Evolutionary conservation across 2,329 filamentous ascomycete genomes (phyloP).

Genomic region (Phaeosphaeria sp.): DNA sequence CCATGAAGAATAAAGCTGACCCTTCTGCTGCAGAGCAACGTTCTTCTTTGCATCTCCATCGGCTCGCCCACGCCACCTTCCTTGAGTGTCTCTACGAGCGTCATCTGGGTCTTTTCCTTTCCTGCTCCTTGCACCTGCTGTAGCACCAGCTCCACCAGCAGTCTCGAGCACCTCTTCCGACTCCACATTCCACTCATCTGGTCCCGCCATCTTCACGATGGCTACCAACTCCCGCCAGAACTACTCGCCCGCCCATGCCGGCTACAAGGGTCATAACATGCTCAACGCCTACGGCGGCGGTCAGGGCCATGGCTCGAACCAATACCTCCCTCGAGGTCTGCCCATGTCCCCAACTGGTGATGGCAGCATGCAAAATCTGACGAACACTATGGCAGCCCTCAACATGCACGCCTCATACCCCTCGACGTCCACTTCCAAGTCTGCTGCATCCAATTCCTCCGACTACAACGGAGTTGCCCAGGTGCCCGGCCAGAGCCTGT

Average conservation of each 20-base stretch:
- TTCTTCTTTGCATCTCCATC: slow-evolving; percentile 42
- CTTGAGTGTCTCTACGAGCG: slow-evolving; percentile 21
- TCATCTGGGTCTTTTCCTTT: slow-evolving; percentile 4
- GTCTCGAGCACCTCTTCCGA: slow-evolving; percentile 6
- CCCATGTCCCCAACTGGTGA: slow-evolving; percentile 42
- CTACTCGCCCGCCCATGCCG: slow-evolving; percentile 31
- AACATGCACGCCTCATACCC: slow-evolving; percentile 45
- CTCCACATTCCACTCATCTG: not conserved
- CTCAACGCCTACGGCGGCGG: slow-evolving; percentile 35
- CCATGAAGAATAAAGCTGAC: slow-evolving; percentile 16
- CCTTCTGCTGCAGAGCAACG: slow-evolving; percentile 29
- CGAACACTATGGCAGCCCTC: slow-evolving; percentile 45
- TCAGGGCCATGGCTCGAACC: slow-evolving; percentile 40
- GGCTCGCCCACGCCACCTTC: slow-evolving; percentile 19
- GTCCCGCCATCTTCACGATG: slow-evolving; percentile 23
- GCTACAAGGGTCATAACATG: slow-evolving; percentile 44
- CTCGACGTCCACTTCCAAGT: slow-evolving; percentile 40
- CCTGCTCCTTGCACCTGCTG: not conserved
- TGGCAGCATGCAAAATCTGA: slow-evolving; percentile 40
- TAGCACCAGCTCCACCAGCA: slow-evolving; percentile 12
- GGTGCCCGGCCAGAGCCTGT: slow-evolving; percentile 46
- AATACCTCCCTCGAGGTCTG: slow-evolving; percentile 46
- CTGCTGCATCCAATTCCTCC: slow-evolving; percentile 40
- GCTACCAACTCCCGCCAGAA: slow-evolving; percentile 40
- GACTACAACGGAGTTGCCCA: slow-evolving; percentile 44